Evolutionary conservation across 1,139 yeast species (phyloP).

Genomic region (Chernovozyma aurita): DNA sequence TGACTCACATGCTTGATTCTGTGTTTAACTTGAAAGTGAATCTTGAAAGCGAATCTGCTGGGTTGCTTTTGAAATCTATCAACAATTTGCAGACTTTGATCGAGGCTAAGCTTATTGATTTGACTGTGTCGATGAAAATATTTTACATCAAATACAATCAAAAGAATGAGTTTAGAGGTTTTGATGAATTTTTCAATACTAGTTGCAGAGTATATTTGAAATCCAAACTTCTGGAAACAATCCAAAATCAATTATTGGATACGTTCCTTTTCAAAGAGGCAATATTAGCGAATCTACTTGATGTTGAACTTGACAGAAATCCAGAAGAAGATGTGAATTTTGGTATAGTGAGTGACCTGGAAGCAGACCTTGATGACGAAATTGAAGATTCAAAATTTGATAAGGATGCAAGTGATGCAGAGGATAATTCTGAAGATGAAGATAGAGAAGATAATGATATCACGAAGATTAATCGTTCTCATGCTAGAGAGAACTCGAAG

Average conservation of each 20-base stretch:
- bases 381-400: slow-evolving; percentile 13
- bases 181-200: slow-evolving; percentile 22
- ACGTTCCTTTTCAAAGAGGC: slow-evolving; percentile 34
- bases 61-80: slow-evolving; percentile 1
- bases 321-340: slow-evolving; percentile 58
- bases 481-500: slow-evolving; percentile 4
- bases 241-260: slow-evolving; percentile 24
- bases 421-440: slow-evolving; percentile 18
- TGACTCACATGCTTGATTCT: background rate
- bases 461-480: background rate
- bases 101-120: slow-evolving; percentile 26
- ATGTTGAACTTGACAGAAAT: slow-evolving; percentile 45
- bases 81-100: slow-evolving; percentile 22
- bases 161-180: slow-evolving; percentile 23
- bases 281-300: slow-evolving; percentile 19
- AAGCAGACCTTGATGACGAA: slow-evolving; percentile 8
- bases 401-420: slow-evolving; percentile 17
- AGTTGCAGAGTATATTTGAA: slow-evolving; percentile 12
- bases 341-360: slow-evolving; percentile 12
- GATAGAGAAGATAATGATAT: slow-evolving; percentile 12
- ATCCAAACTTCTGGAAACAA: slow-evolving; percentile 15
- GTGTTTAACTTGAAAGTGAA: slow-evolving; percentile 1
- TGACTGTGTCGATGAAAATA: slow-evolving; percentile 28
- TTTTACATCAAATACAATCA: slow-evolving; percentile 28
- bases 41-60: slow-evolving; percentile 4